phyloP scores from a whole-genome alignment of 2,329 filamentous ascomycete species.

The Neopestalotiopsis rosae region DNA sequence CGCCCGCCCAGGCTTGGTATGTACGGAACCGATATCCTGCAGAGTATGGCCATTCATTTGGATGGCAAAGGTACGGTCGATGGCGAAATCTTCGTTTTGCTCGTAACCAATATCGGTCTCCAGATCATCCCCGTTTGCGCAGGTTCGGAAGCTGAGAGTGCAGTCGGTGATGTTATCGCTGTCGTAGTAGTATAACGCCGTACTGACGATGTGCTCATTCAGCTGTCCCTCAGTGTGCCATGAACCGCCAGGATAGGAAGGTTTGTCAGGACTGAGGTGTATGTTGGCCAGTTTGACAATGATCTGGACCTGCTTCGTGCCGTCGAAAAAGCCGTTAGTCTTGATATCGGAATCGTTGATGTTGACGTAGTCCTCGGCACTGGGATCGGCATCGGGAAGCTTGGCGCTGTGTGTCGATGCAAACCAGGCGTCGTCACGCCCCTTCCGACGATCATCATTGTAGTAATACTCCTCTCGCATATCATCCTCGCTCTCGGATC shows the following conservation, averaged over 20 bases:
- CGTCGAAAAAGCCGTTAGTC: too few relatives aligned
- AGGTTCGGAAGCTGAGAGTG: constrained; percentile 58
- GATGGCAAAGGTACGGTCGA: constrained; percentile 17
- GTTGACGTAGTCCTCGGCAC: too few relatives aligned
- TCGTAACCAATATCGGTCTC: not conserved
- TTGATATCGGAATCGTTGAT: too few relatives aligned
- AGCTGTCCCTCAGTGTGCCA: constrained; percentile 47
- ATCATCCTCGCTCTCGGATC: too few relatives aligned
- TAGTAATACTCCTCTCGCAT: too few relatives aligned
- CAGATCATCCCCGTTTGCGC: constrained; percentile 2
- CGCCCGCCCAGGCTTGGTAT: constrained; percentile 28
- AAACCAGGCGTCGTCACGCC: too few relatives aligned
- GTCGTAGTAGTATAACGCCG: constrained; percentile 28
- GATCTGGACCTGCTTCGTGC: constrained; percentile 51
- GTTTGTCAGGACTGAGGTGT: constrained; percentile 61
- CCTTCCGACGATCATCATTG: too few relatives aligned
- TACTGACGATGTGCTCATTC: constrained; percentile 28
- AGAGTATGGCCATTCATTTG: constrained; percentile 9
- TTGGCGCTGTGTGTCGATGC: too few relatives aligned
- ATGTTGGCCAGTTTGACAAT: constrained; percentile 68
- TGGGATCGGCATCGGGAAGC: too few relatives aligned
- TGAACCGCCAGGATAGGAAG: constrained; percentile 48
- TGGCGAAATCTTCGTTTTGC: constrained; percentile 20
- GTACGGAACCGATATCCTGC: constrained; percentile 30
- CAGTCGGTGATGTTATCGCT: constrained; percentile 56